Conservation (phyloP, 2,329 filamentous ascomycete species). For the Ophiostoma triangulosporum region DNA sequence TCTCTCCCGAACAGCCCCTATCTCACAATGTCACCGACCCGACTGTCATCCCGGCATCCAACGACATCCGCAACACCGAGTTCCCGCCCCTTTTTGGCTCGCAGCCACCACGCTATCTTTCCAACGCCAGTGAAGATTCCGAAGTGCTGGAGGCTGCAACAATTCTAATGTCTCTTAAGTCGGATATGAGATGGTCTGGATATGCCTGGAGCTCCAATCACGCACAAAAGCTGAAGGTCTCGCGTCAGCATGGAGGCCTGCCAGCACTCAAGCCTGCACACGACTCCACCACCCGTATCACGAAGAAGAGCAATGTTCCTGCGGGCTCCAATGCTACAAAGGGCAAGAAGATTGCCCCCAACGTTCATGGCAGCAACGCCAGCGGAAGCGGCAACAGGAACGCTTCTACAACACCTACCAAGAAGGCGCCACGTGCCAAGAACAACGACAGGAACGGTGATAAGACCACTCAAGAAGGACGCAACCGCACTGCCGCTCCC, state of each 20-base stretch:
- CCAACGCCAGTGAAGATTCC: background rate
- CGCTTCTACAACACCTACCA: background rate
- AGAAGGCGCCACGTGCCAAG: background rate
- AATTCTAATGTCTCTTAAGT: slow-evolving; percentile 17
- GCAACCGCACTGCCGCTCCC: slow-evolving; percentile 5
- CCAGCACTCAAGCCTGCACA: slow-evolving; percentile 1
- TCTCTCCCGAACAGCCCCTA: background rate
- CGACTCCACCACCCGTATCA: slow-evolving; percentile 4
- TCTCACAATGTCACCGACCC: background rate
- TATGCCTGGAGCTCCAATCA: background rate
- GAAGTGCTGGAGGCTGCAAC: background rate
- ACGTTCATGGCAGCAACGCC: background rate
- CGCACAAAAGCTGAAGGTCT: background rate
- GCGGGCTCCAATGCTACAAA: background rate
- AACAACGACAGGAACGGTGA: background rate
- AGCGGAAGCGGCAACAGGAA: background rate
- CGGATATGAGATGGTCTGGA: background rate
- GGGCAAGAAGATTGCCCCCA: slow-evolving; percentile 17
- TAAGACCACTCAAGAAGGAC: background rate
- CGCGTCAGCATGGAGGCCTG: background rate
- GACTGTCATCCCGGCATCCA: background rate
- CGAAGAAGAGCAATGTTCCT: slow-evolving; percentile 4
- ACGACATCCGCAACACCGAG: background rate
- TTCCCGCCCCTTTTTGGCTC: background rate
- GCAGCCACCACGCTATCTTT: background rate